phyloP scores from a whole-genome alignment of 139 green algal species.

The Volvox africanus region DNA sequence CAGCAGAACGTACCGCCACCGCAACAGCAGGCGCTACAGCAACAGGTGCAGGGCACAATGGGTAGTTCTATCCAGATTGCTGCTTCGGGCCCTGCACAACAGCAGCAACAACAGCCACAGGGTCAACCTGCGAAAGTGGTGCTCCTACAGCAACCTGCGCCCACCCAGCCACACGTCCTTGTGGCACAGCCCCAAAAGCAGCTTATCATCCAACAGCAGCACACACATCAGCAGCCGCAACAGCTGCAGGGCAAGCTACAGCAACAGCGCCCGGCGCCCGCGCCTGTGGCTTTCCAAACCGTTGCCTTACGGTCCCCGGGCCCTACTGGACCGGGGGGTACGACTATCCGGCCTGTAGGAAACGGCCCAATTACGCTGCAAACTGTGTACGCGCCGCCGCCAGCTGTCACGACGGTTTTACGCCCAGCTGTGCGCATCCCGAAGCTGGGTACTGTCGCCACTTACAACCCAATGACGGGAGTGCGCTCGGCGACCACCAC shows the following conservation, averaged over 20 bases:
- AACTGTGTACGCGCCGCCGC: neutral
- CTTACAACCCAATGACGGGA: conserved; percentile 45
- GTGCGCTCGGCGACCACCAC: conserved; percentile 18
- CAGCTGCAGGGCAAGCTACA: neutral
- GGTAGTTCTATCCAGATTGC: neutral
- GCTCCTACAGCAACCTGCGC: neutral
- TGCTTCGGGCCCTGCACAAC: neutral
- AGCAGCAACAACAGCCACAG: neutral
- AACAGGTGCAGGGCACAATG: neutral
- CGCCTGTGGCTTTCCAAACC: neutral
- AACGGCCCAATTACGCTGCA: neutral
- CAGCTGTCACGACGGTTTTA: neutral
- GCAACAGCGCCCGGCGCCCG: neutral
- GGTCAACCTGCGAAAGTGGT: neutral
- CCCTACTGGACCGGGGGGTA: neutral
- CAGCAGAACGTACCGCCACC: neutral
- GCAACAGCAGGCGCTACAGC: neutral
- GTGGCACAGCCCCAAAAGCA: conserved; percentile 19
- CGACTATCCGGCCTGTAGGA: neutral
- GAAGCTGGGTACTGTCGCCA: conserved; percentile 43
- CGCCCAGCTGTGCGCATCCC: conserved; percentile 33
- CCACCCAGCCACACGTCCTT: conserved; percentile 3
- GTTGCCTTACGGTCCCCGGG: neutral
- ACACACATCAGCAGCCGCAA: conserved; percentile 4
- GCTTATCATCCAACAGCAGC: neutral